phyloP scores from a whole-genome alignment of 805 yeast genomes.

The Blastobotrys chiropterorum region DNA sequence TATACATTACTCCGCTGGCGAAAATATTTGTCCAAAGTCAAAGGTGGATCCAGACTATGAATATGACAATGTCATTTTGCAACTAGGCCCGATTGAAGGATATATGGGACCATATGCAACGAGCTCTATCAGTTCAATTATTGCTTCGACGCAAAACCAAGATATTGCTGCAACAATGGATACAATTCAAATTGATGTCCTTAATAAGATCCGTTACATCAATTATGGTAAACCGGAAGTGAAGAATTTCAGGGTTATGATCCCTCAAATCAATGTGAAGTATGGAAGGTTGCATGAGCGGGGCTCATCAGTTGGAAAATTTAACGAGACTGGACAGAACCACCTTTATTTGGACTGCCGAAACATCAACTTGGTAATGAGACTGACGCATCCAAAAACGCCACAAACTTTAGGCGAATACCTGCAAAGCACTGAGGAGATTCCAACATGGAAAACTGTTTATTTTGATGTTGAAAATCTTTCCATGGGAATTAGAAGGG shows the following conservation, averaged over 20 bases:
- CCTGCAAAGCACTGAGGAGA: slow-evolving; percentile 12
- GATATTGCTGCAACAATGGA: slow-evolving; percentile 53
- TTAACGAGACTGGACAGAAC: slow-evolving; percentile 7
- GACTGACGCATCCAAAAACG: slow-evolving; percentile 9
- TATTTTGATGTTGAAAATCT: slow-evolving; percentile 19
- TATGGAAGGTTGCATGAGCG: slow-evolving; percentile 29
- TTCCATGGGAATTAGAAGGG: slow-evolving; percentile 20
- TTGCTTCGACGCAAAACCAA: slow-evolving; percentile 32
- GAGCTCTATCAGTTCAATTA: slow-evolving; percentile 34
- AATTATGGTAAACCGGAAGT: slow-evolving; percentile 33
- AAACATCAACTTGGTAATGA: slow-evolving; percentile 15
- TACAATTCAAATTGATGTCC: slow-evolving; percentile 52
- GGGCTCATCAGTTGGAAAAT: neutral
- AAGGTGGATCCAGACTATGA: slow-evolving; percentile 37
- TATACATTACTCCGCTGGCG: slow-evolving; percentile 10
- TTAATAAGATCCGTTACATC: slow-evolving; percentile 32
- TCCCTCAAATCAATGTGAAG: slow-evolving; percentile 40
- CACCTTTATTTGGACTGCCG: slow-evolving; percentile 17
- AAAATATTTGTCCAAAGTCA: slow-evolving; percentile 8
- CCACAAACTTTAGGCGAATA: slow-evolving; percentile 16
- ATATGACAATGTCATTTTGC: slow-evolving; percentile 49
- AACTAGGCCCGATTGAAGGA: slow-evolving; percentile 46
- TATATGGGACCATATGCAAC: slow-evolving; percentile 43
- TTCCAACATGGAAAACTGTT: slow-evolving; percentile 9
- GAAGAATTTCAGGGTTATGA: slow-evolving; percentile 41